These are phyloP conservation scores for Nymphaea thermarum DNA, from an alignment of 164 flowering plant species.

Conservation along the genomic window DNA sequence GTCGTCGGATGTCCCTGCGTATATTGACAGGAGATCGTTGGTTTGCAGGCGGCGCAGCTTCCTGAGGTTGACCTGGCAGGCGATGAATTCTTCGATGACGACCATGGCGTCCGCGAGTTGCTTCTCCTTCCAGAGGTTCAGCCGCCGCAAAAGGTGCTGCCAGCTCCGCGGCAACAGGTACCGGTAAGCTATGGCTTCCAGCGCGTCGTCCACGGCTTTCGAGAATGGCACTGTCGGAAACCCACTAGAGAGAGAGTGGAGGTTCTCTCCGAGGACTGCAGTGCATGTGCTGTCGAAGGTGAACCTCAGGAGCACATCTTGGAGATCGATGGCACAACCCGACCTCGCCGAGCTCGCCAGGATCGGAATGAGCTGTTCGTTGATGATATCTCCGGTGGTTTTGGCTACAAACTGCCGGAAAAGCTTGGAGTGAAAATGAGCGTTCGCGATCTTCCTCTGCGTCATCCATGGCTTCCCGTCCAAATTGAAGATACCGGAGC, in stretches of 20 bases:
- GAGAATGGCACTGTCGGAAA: slow-evolving; percentile 14
- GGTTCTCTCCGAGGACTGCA: slow-evolving; percentile 22
- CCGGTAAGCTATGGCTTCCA: slow-evolving; percentile 18
- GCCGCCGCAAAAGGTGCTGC: slow-evolving; percentile 34
- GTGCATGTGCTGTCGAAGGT: slow-evolving; percentile 23
- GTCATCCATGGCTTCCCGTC: slow-evolving; percentile 3
- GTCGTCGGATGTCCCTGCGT: slow-evolving; percentile 2
- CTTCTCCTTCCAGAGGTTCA: slow-evolving; percentile 30
- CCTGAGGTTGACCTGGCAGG: slow-evolving; percentile 8
- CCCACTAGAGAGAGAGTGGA: slow-evolving; percentile 14
- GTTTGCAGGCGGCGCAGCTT: slow-evolving; percentile 6
- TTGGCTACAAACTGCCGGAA: slow-evolving; percentile 1
- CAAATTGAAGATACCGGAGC: slow-evolving; percentile 4
- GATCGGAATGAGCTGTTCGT: slow-evolving; percentile 2
- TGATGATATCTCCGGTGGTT: not conserved
- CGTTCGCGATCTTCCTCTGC: slow-evolving; percentile 5
- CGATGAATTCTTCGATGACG: slow-evolving; percentile 15
- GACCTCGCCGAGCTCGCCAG: not conserved
- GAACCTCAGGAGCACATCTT: slow-evolving; percentile 9
- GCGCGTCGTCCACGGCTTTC: slow-evolving; percentile 23
- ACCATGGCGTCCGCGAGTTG: slow-evolving; percentile 14
- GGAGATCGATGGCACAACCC: slow-evolving; percentile 3
- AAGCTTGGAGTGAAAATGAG: not conserved
- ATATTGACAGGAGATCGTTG: not conserved
- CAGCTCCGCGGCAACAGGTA: slow-evolving; percentile 17